Percentiles rank a stretch among this genome's conserved stretches.
These are phyloP conservation scores for Colletotrichum falcatum DNA, from an alignment of 2,329 filamentous ascomycete species.

Conservation along the genomic window DNA sequence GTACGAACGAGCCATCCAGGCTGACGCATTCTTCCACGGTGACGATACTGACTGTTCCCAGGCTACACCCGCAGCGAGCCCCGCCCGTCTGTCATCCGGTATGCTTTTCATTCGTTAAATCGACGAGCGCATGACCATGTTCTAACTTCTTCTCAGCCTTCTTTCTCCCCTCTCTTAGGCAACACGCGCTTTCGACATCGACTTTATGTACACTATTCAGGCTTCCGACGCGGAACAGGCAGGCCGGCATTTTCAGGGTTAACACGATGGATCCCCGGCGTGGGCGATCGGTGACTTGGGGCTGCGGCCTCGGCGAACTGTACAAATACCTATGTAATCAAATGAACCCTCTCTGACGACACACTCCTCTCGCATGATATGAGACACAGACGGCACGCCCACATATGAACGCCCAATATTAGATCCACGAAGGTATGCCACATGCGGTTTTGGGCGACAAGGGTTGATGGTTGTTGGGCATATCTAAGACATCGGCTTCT, in stretches of 20 bases:
- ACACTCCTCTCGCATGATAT: neutral
- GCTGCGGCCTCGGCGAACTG: slow-evolving; percentile 24
- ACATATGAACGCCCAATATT: neutral
- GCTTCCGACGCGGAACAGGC: slow-evolving; percentile 10
- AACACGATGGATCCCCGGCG: slow-evolving; percentile 10
- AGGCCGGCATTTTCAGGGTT: slow-evolving; percentile 16
- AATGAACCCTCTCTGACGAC: slow-evolving; percentile 41
- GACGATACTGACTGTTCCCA: slow-evolving; percentile 54
- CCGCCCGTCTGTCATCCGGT: slow-evolving; percentile 77
- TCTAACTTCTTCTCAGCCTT: slow-evolving; percentile 59
- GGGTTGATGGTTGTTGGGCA: neutral
- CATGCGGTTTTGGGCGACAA: neutral
- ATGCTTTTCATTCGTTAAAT: slow-evolving; percentile 43
- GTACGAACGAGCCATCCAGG: slow-evolving; percentile 60
- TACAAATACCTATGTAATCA: slow-evolving; percentile 41
- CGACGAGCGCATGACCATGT: neutral
- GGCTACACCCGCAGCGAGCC: slow-evolving; percentile 96
- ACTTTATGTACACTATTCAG: slow-evolving; percentile 40
- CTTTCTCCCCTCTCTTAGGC: slow-evolving; percentile 72
- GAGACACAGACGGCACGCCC: neutral
- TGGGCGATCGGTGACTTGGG: slow-evolving; percentile 3
- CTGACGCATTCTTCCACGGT: neutral
- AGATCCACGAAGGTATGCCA: neutral
- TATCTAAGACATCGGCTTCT: neutral
- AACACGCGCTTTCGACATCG: slow-evolving; percentile 12